A percentile compares a stretch with the other conserved stretches of the same genome.
Conservation (phyloP, 1,284 basidiomycete genomes). For the Marasmius tenuissimus region DNA sequence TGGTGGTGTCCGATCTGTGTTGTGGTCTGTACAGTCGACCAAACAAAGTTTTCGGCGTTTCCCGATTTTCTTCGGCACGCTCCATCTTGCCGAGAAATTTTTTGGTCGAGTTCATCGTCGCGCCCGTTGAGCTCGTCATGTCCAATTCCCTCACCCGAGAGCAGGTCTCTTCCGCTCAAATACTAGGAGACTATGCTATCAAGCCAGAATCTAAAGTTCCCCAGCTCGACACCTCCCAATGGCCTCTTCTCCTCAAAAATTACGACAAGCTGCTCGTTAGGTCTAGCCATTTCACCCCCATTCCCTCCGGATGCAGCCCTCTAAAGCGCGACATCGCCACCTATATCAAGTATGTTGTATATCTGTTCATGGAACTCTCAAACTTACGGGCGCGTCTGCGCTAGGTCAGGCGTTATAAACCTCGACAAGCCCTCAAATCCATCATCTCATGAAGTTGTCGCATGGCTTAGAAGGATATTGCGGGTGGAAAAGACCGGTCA, state of each 20-base stretch:
- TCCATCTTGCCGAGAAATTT: slow-evolving; percentile 4
- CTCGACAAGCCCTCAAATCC: slow-evolving; percentile 99
- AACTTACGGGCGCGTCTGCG: slow-evolving; percentile 1
- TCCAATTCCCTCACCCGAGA: slow-evolving; percentile 56
- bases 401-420: slow-evolving; percentile 96
- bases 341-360: slow-evolving; percentile 78
- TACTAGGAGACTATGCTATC: slow-evolving; percentile 79
- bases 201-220: slow-evolving; percentile 77
- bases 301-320: slow-evolving; percentile 88
- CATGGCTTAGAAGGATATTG: slow-evolving; percentile 95
- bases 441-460: slow-evolving; percentile 99
- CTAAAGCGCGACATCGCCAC: slow-evolving; percentile 89
- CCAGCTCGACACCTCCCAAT: slow-evolving; percentile 91
- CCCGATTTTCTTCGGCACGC: background rate
- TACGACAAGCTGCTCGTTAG: slow-evolving; percentile 96
- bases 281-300: slow-evolving; percentile 97
- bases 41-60: background rate
- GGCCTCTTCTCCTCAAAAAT: slow-evolving; percentile 98
- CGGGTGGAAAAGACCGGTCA: slow-evolving; percentile 98
- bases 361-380: slow-evolving; percentile 4
- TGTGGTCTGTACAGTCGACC: slow-evolving; percentile 13
- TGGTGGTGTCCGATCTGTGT: background rate
- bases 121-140: slow-evolving; percentile 34
- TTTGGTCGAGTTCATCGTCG: slow-evolving; percentile 8
- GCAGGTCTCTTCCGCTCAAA: slow-evolving; percentile 71